A percentile compares a stretch with the other conserved stretches of the same genome.
Conservation (phyloP, 345 rosid species). For the Chamaenerion angustifolium region DNA sequence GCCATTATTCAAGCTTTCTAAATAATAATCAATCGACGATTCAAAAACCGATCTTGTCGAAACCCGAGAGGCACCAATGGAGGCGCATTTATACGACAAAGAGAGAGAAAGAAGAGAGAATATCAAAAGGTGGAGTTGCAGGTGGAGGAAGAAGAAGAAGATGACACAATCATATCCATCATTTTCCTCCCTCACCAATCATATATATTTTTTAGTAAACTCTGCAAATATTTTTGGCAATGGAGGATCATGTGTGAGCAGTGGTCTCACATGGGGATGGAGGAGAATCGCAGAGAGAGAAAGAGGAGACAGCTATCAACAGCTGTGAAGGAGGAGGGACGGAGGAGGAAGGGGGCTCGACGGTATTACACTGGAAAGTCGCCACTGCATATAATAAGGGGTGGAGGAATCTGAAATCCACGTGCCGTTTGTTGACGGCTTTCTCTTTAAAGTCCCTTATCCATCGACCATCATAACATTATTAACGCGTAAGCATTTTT, state of each 20-base stretch:
- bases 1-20: constrained; percentile 29
- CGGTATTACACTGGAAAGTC: constrained; percentile 77
- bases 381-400: constrained; percentile 10
- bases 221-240: neutral
- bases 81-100: neutral
- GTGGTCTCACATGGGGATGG: constrained; percentile 44
- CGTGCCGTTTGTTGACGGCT: too few relatives aligned
- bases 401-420: too few relatives aligned
- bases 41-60: too few relatives aligned
- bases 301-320: constrained; percentile 55
- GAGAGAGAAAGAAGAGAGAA: too few relatives aligned
- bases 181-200: neutral
- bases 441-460: too few relatives aligned
- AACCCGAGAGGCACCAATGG: neutral
- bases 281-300: constrained; percentile 48
- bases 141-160: too few relatives aligned
- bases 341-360: constrained; percentile 31
- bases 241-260: constrained; percentile 9
- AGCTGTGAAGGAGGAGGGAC: constrained; percentile 13
- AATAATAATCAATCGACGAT: neutral
- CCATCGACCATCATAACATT: too few relatives aligned
- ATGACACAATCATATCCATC: too few relatives aligned
- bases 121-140: too few relatives aligned
- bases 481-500: too few relatives aligned
- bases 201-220: neutral